phyloP scores from a whole-genome alignment of 2,329 filamentous ascomycete genomes.

The Alternaria sp. region DNA sequence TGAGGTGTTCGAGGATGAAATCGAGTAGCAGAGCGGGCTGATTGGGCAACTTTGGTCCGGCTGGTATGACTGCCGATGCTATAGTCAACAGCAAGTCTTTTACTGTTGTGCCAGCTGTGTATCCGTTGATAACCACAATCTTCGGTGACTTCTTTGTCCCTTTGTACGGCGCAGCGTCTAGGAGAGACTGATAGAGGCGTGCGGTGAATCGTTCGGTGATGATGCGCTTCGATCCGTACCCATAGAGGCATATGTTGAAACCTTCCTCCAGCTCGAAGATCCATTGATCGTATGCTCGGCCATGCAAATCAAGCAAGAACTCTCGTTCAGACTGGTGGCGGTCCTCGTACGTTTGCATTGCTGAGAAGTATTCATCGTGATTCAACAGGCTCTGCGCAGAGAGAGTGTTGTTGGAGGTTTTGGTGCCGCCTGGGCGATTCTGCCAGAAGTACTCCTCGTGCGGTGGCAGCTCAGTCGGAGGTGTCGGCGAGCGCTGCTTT shows the following conservation, averaged over 20 bases:
- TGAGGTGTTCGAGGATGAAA: conserved; percentile 67
- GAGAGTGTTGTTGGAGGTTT: conserved; percentile 87
- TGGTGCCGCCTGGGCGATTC: conserved; percentile 78
- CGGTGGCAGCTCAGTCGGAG: conserved; percentile 79
- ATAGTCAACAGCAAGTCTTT: conserved; percentile 75
- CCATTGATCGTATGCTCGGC: conserved; percentile 89
- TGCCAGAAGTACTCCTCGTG: conserved; percentile 95
- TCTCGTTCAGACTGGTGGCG: conserved; percentile 73
- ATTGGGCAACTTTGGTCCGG: conserved; percentile 62
- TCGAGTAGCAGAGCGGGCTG: conserved; percentile 74
- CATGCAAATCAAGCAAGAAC: conserved; percentile 76
- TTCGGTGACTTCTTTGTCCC: conserved; percentile 54
- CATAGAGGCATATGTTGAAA: conserved; percentile 86
- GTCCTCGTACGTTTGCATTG: conserved; percentile 69
- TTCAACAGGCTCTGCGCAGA: conserved; percentile 77
- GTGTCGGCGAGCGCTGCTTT: conserved; percentile 74
- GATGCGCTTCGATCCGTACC: conserved; percentile 85
- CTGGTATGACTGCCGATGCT: conserved; percentile 64
- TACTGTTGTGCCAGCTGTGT: conserved; percentile 69
- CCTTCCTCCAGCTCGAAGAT: conserved; percentile 83
- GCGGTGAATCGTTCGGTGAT: conserved; percentile 78
- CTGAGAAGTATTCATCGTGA: conserved; percentile 88
- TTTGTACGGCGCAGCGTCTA: conserved; percentile 32
- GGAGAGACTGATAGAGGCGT: conserved; percentile 63
- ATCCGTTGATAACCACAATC: conserved; percentile 88